These are phyloP conservation scores for Inosperma sp. DNA, from an alignment of 768 basidiomycete genomes.

Conservation along the genomic window DNA sequence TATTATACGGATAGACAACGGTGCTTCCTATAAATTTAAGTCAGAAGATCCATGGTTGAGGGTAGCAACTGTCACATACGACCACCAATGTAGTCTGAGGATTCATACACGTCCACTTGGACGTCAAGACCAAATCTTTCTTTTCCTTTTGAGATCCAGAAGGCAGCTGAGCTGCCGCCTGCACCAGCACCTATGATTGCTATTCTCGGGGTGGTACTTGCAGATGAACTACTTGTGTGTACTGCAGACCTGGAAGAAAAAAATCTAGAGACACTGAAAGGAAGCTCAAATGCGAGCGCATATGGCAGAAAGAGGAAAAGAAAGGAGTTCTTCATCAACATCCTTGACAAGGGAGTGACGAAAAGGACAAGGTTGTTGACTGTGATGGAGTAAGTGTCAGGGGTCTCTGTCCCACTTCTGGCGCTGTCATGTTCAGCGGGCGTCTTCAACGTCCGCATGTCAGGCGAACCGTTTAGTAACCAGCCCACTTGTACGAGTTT, in stretches of 20 bases:
- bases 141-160: conserved; percentile 77
- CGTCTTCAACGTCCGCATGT: no score
- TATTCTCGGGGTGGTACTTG: conserved; percentile 46
- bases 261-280: conserved; percentile 53
- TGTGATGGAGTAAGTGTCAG: no score
- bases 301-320: conserved; percentile 31
- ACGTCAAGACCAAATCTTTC: conserved; percentile 64
- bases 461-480: no score
- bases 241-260: conserved; percentile 35
- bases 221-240: conserved; percentile 11
- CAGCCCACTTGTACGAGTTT: no score
- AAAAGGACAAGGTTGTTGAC: no score
- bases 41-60: conserved; percentile 4
- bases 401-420: no score
- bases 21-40: conserved; percentile 58
- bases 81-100: conserved; percentile 72
- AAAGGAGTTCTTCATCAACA: conserved; percentile 19
- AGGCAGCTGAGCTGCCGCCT: conserved; percentile 77
- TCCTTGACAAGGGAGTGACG: conserved; percentile 5
- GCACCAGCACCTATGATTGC: conserved; percentile 92
- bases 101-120: conserved; percentile 83
- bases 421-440: no score
- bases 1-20: conserved; percentile 68
- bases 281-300: conserved; percentile 41
- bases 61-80: conserved; percentile 48